Percentiles rank a stretch among this genome's conserved stretches.
Conservation (phyloP, 2,329 filamentous ascomycete species). For the Diplodia sapinea region DNA sequence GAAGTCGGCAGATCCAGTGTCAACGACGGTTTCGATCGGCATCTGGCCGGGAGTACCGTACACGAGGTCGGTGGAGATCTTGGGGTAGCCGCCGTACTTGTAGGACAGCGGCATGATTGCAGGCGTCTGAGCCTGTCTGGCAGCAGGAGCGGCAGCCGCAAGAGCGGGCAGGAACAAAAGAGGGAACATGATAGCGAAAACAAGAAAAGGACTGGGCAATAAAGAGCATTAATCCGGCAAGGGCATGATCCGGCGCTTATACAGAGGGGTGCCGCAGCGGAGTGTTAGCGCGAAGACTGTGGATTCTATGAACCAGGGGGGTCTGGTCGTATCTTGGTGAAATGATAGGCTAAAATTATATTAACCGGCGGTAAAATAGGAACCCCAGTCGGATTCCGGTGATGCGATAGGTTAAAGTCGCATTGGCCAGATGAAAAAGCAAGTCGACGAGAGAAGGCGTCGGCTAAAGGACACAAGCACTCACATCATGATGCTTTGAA, state of each 20-base stretch:
- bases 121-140: not conserved
- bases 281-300: too few species aligned
- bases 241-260: too few species aligned
- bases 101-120: slow-evolving; percentile 20
- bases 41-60: slow-evolving; percentile 31
- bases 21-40: slow-evolving; percentile 30
- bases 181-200: slow-evolving; percentile 21
- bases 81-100: slow-evolving; percentile 33
- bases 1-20: slow-evolving; percentile 31
- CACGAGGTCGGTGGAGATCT: slow-evolving; percentile 30
- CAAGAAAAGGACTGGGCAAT: not conserved
- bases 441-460: not conserved
- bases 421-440: too few species aligned
- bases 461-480: not conserved
- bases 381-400: too few species aligned
- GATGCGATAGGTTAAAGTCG: too few species aligned
- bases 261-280: too few species aligned
- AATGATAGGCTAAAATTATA: too few species aligned
- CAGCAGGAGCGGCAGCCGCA: slow-evolving; percentile 23
- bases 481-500: not conserved
- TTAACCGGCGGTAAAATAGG: too few species aligned
- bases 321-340: too few species aligned
- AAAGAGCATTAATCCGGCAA: too few species aligned
- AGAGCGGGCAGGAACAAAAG: slow-evolving; percentile 19
- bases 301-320: too few species aligned